Percentiles rank a stretch among this genome's conserved stretches.
These are phyloP conservation scores for Phytophthora hybrid DNA, from an alignment of 352 stramenopile genomes.

Conservation along the genomic window DNA sequence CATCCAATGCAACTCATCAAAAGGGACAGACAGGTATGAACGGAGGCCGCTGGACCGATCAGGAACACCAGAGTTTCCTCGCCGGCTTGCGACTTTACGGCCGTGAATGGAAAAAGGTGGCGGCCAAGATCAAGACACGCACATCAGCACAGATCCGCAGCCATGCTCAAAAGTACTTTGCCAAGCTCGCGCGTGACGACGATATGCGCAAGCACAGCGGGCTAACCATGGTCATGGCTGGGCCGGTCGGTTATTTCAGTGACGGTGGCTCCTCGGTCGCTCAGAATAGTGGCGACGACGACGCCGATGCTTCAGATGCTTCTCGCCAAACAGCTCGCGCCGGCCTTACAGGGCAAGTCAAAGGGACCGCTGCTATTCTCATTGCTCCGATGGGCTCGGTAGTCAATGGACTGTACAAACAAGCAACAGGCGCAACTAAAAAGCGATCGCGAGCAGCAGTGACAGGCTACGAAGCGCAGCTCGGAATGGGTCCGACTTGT, in stretches of 20 bases:
- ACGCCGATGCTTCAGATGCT: slow-evolving; percentile 38
- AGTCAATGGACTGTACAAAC: slow-evolving; percentile 26
- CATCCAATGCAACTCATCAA: slow-evolving; percentile 51
- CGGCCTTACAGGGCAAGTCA: slow-evolving; percentile 20
- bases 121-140: slow-evolving; percentile 90
- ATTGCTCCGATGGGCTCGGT: slow-evolving; percentile 32
- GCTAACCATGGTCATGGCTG: slow-evolving; percentile 27
- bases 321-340: slow-evolving; percentile 18
- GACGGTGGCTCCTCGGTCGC: slow-evolving; percentile 68
- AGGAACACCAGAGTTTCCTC: slow-evolving; percentile 97
- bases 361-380: slow-evolving; percentile 27
- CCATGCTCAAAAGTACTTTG: slow-evolving; percentile 90
- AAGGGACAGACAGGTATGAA: slow-evolving; percentile 82
- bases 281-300: slow-evolving; percentile 67
- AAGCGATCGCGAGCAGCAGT: slow-evolving; percentile 41
- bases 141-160: slow-evolving; percentile 88
- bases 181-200: slow-evolving; percentile 84
- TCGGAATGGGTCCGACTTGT: slow-evolving; percentile 5
- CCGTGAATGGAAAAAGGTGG: slow-evolving; percentile 98
- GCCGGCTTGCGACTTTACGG: slow-evolving; percentile 93
- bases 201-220: slow-evolving; percentile 66
- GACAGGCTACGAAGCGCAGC: slow-evolving; percentile 18
- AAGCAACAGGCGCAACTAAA: slow-evolving; percentile 31
- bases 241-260: slow-evolving; percentile 59
- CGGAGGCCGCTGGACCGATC: slow-evolving; percentile 93